These are phyloP conservation scores for Sinapis alba DNA, from an alignment of 441 rosid genomes.

Conservation along the genomic window DNA sequence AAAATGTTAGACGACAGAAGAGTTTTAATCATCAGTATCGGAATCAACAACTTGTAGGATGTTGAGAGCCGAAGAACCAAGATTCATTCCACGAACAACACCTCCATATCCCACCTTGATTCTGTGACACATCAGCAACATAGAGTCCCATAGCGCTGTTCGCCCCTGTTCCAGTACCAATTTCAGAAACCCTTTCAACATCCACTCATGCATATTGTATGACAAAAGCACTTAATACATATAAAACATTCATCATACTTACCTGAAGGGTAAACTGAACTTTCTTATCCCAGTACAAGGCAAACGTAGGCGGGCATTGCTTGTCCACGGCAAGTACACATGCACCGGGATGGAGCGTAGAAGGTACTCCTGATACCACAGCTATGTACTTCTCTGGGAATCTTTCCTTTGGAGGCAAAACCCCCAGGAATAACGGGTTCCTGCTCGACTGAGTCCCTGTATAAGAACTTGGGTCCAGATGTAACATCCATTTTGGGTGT, in stretches of 20 bases:
- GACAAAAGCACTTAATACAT: neutral
- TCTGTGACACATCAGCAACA: constrained; percentile 77
- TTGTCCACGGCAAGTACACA: constrained; percentile 72
- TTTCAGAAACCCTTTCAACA: neutral
- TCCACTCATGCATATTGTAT: neutral
- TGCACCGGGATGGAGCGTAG: constrained; percentile 85
- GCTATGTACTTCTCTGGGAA: constrained; percentile 91
- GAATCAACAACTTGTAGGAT: constrained; percentile 72
- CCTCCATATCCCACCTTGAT: constrained; percentile 80
- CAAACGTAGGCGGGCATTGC: constrained; percentile 72
- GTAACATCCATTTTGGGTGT: constrained; percentile 99
- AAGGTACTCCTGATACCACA: constrained; percentile 68
- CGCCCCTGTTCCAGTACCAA: constrained; percentile 65
- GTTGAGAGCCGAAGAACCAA: constrained; percentile 79
- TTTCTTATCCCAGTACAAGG: constrained; percentile 94
- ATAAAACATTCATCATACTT: neutral
- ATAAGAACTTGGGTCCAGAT: constrained; percentile 86
- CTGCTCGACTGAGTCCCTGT: constrained; percentile 83
- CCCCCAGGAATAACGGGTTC: constrained; percentile 85
- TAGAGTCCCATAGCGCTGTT: constrained; percentile 87
- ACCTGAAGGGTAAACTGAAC: constrained; percentile 88
- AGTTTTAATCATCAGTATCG: constrained; percentile 52
- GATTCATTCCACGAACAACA: constrained; percentile 83
- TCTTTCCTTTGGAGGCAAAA: constrained; percentile 86
- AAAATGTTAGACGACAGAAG: neutral